Conservation (phyloP, 768 basidiomycete genomes). For the Pleurotus salmoneostramineus region DNA sequence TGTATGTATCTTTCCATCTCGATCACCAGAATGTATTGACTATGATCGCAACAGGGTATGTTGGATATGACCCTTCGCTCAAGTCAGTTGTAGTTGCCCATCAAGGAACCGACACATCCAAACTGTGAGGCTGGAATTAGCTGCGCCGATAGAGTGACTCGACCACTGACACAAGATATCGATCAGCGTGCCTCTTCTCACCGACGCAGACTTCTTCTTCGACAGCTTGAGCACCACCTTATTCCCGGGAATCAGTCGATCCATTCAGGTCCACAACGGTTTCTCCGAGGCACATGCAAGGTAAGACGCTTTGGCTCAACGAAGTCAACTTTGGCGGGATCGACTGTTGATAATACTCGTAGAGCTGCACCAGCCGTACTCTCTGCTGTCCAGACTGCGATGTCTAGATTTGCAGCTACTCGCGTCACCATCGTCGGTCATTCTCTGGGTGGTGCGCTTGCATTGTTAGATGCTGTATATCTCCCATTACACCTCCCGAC, state of each 20-base stretch:
- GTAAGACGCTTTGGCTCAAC: constrained; percentile 22
- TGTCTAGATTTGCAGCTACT: constrained; percentile 28
- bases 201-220: constrained; percentile 31
- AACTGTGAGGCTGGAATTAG: no score
- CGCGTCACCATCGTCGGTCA: constrained; percentile 44
- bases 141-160: no score
- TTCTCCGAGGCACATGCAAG: constrained; percentile 38
- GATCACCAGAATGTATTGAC: not conserved
- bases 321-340: no score
- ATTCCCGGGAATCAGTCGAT: constrained; percentile 43
- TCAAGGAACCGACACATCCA: constrained; percentile 34
- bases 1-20: not conserved
- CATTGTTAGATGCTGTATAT: constrained; percentile 53
- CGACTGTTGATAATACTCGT: not conserved
- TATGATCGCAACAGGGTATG: constrained; percentile 14
- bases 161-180: no score
- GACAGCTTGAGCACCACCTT: constrained; percentile 28
- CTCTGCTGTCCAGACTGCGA: constrained; percentile 32
- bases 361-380: constrained; percentile 40
- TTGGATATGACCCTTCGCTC: constrained; percentile 27
- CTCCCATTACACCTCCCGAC: constrained; percentile 46
- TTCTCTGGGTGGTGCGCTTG: constrained; percentile 50
- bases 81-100: constrained; percentile 36
- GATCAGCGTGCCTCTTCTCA: constrained; percentile 30
- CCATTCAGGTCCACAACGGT: constrained; percentile 40